These are phyloP conservation scores for Alternaria consortialis DNA, from an alignment of 2,329 filamentous ascomycete species.

Conservation along the genomic window DNA sequence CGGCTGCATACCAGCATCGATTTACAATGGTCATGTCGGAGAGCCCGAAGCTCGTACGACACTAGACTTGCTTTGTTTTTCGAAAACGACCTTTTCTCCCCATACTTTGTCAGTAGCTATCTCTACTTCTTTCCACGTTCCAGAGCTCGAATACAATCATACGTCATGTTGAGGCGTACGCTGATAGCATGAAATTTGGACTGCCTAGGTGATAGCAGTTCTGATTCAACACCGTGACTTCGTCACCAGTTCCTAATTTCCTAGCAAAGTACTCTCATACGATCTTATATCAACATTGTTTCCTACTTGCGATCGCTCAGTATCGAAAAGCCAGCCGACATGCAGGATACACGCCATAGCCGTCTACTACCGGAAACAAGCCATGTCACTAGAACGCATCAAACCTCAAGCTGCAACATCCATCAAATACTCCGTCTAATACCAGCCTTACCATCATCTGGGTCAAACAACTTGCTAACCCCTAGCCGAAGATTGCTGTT, in stretches of 20 bases:
- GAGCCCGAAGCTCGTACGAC: slow-evolving; percentile 4
- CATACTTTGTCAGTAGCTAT: neutral
- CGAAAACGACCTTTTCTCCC: neutral
- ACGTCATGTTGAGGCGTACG: neutral
- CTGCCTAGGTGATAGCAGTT: neutral
- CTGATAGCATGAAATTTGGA: rapidly evolving
- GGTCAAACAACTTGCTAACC: neutral
- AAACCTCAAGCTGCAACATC: neutral
- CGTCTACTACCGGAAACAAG: neutral
- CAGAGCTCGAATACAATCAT: neutral
- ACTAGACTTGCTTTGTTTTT: neutral
- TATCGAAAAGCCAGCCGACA: neutral
- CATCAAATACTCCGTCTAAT: too few relatives aligned
- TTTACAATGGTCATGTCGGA: neutral
- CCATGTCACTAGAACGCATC: neutral
- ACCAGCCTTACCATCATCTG: neutral
- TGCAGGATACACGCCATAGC: neutral
- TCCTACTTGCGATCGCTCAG: neutral
- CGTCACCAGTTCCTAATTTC: neutral
- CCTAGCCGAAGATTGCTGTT: neutral
- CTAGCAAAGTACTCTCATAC: neutral
- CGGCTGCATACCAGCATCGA: neutral
- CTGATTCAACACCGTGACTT: too few relatives aligned
- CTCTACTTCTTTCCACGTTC: neutral
- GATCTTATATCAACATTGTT: neutral